Evolutionary conservation across 805 yeast species (phyloP).

Genomic region (Isabelozyma heimii): DNA sequence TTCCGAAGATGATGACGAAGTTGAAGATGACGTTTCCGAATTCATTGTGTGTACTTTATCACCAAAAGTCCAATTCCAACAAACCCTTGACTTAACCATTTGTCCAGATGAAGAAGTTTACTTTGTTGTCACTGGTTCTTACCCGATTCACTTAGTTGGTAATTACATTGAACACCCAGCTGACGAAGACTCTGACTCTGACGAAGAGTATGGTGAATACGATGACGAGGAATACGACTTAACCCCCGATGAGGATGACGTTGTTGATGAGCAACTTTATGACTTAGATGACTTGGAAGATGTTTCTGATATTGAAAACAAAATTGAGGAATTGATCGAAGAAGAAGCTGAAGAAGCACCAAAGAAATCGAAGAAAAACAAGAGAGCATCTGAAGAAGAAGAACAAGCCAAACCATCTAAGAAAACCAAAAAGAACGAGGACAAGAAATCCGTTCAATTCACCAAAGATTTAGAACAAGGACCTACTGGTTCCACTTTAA

Average conservation of each 20-base stretch:
- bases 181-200: conserved; percentile 61
- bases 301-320: conserved; percentile 67
- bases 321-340: conserved; percentile 72
- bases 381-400: conserved; percentile 17
- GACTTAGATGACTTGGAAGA: conserved; percentile 65
- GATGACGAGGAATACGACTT: conserved; percentile 58
- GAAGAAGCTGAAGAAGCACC: conserved; percentile 44
- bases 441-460: conserved; percentile 77
- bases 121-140: conserved; percentile 95
- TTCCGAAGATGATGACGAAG: conserved; percentile 57
- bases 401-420: conserved; percentile 25
- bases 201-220: conserved; percentile 45
- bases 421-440: conserved; percentile 36
- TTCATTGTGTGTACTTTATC: conserved; percentile 85
- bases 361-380: not conserved
- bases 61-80: conserved; percentile 84
- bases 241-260: conserved; percentile 77
- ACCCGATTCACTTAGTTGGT: conserved; percentile 89
- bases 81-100: conserved; percentile 84
- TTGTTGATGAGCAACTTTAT: conserved; percentile 50
- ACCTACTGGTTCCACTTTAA: conserved; percentile 60
- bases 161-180: conserved; percentile 96
- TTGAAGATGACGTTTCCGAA: conserved; percentile 78
- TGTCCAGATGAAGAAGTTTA: conserved; percentile 91
- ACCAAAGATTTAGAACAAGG: conserved; percentile 91